phyloP scores from a whole-genome alignment of 106 monocot genomes.

The Ottelia alismoides region DNA sequence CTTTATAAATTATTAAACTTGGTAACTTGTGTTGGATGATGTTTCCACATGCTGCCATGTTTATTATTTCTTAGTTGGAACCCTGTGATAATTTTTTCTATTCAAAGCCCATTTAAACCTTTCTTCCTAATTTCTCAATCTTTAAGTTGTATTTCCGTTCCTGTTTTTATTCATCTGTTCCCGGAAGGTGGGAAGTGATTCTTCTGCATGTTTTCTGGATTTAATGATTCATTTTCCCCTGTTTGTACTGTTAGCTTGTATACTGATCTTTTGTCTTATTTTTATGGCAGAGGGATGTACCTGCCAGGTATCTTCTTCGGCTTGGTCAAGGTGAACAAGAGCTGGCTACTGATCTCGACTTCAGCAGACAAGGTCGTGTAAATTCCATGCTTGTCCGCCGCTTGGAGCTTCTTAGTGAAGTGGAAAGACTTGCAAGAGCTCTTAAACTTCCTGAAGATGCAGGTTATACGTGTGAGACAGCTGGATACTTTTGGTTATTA shows the following conservation, averaged over 20 bases:
- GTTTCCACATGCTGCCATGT: too few species aligned
- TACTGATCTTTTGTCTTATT: background rate
- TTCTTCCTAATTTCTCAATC: too few species aligned
- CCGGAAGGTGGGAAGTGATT: too few species aligned
- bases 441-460: conserved; percentile 90
- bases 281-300: conserved; percentile 76
- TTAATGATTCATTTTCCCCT: too few species aligned
- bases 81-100: too few species aligned
- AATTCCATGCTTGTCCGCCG: conserved; percentile 97
- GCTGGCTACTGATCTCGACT: conserved; percentile 97
- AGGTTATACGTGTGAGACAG: conserved; percentile 98
- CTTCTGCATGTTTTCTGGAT: too few species aligned
- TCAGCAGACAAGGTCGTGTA: conserved; percentile 96
- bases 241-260: background rate
- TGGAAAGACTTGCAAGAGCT: conserved; percentile 79
- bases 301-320: conserved; percentile 94
- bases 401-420: conserved; percentile 78
- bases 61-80: too few species aligned
- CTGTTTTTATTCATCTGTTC: too few species aligned
- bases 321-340: conserved; percentile 99
- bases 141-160: too few species aligned
- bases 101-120: too few species aligned
- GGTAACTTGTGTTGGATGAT: too few species aligned
- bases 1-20: too few species aligned
- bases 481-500: conserved; percentile 92